A percentile compares a stretch with the other conserved stretches of the same genome.
These are phyloP conservation scores for Cutaneotrichosporon cutaneum DNA, from an alignment of 1,284 basidiomycete genomes.

Conservation along the genomic window DNA sequence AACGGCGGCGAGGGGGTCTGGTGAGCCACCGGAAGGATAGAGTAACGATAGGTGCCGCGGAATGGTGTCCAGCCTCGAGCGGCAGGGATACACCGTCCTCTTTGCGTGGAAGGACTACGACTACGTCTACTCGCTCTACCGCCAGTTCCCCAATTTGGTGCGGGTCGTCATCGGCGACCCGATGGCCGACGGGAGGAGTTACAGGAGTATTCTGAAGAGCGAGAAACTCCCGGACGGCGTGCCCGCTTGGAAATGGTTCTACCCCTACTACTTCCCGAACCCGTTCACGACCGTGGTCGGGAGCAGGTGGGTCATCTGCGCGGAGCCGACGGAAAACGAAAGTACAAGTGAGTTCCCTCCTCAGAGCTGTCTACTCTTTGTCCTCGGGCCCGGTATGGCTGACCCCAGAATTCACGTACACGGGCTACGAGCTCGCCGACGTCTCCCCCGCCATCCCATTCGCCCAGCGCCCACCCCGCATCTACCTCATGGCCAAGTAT, in stretches of 20 bases:
- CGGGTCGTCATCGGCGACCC: constrained; percentile 23
- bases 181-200: background rate
- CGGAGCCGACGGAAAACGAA: background rate
- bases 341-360: too few species aligned
- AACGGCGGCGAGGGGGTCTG: constrained; percentile 20
- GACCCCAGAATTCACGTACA: background rate
- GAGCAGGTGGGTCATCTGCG: constrained; percentile 17
- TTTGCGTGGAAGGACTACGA: constrained; percentile 11
- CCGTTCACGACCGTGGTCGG: constrained; percentile 22
- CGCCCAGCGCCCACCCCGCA: constrained; percentile 21
- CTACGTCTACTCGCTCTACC: constrained; percentile 30
- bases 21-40: too few species aligned
- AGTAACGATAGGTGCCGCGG: background rate
- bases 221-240: constrained; percentile 21
- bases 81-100: constrained; percentile 31
- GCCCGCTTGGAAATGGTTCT: constrained; percentile 35
- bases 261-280: constrained; percentile 28
- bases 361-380: too few species aligned
- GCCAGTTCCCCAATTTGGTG: constrained; percentile 29
- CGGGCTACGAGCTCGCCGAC: constrained; percentile 18
- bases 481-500: constrained; percentile 30
- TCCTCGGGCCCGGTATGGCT: background rate
- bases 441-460: background rate
- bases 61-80: constrained; percentile 13
- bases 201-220: constrained; percentile 15